phyloP scores from a whole-genome alignment of 225 moss, liverwort and hornwort species.

The Polytrichum commune region DNA sequence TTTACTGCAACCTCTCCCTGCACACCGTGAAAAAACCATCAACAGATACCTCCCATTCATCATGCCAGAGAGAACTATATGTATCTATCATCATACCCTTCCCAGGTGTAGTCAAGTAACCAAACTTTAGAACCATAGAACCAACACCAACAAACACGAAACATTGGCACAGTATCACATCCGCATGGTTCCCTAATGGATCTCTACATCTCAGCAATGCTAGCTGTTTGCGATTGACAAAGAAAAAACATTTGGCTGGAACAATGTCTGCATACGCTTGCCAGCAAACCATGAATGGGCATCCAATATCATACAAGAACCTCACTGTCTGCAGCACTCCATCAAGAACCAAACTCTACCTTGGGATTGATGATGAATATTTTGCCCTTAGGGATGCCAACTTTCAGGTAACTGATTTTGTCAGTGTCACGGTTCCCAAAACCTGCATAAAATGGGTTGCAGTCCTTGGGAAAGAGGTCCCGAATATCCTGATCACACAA shows the following conservation, averaged over 20 bases:
- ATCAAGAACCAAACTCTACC: constrained; percentile 28
- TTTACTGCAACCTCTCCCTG: constrained; percentile 99
- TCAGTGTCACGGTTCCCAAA: constrained; percentile 99
- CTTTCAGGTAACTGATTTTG: constrained; percentile 95
- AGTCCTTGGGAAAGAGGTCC: constrained; percentile 85
- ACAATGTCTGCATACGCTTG: too few relatives aligned
- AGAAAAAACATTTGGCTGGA: too few relatives aligned
- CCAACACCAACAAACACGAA: too few relatives aligned
- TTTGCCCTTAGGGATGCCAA: constrained; percentile 94
- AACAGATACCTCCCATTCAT: too few relatives aligned
- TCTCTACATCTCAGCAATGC: too few relatives aligned
- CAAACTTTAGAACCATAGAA: too few relatives aligned
- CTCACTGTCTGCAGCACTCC: background rate
- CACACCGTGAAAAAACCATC: background rate
- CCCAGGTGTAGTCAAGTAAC: too few relatives aligned
- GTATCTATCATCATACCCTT: too few relatives aligned
- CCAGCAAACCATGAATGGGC: too few relatives aligned
- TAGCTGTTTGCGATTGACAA: too few relatives aligned
- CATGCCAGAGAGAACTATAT: background rate
- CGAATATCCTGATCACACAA: constrained; percentile 73
- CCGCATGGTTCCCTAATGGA: too few relatives aligned
- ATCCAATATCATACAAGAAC: background rate
- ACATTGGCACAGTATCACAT: too few relatives aligned
- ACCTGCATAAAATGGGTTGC: constrained; percentile 95
- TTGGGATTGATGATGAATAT: constrained; percentile 99